phyloP scores from a whole-genome alignment of 2,329 filamentous ascomycete species.

The Epicoccum nigrum region DNA sequence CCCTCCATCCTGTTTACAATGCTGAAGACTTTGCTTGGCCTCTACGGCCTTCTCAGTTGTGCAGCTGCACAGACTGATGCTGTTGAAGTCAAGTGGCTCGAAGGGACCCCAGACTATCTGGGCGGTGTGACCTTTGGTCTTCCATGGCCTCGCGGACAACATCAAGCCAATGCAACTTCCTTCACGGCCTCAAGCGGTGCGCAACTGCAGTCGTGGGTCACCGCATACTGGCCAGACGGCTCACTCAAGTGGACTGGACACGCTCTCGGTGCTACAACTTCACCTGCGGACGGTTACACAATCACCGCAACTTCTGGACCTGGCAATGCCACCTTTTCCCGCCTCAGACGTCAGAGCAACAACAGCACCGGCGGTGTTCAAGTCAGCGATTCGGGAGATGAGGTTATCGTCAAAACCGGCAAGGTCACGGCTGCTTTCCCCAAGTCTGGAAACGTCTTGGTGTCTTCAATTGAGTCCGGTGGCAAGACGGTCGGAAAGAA shows the following conservation, averaged over 20 bases:
- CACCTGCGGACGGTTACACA: slow-evolving; percentile 52
- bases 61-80: slow-evolving; percentile 22
- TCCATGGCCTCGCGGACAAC: slow-evolving; percentile 48
- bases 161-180: slow-evolving; percentile 45
- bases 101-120: slow-evolving; percentile 34
- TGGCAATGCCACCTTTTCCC: slow-evolving; percentile 21
- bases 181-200: slow-evolving; percentile 39
- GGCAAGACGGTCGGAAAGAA: slow-evolving; percentile 52
- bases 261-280: slow-evolving; percentile 56
- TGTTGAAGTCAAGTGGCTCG: slow-evolving; percentile 43
- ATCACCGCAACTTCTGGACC: slow-evolving; percentile 46
- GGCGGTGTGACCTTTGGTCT: slow-evolving; percentile 49
- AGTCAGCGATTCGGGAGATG: slow-evolving; percentile 30
- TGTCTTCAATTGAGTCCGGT: slow-evolving; percentile 38
- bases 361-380: slow-evolving; percentile 29
- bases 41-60: slow-evolving; percentile 24
- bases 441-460: slow-evolving; percentile 37
- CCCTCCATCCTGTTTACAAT: slow-evolving; percentile 20
- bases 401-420: slow-evolving; percentile 40
- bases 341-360: slow-evolving; percentile 20
- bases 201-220: slow-evolving; percentile 61
- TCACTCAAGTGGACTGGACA: slow-evolving; percentile 68
- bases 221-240: slow-evolving; percentile 65
- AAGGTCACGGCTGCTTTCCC: slow-evolving; percentile 44
- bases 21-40: slow-evolving; percentile 20